Percentiles rank a stretch among this genome's conserved stretches.
Conservation (phyloP, 2,329 filamentous ascomycete genomes). For the Colletotrichum incanum region DNA sequence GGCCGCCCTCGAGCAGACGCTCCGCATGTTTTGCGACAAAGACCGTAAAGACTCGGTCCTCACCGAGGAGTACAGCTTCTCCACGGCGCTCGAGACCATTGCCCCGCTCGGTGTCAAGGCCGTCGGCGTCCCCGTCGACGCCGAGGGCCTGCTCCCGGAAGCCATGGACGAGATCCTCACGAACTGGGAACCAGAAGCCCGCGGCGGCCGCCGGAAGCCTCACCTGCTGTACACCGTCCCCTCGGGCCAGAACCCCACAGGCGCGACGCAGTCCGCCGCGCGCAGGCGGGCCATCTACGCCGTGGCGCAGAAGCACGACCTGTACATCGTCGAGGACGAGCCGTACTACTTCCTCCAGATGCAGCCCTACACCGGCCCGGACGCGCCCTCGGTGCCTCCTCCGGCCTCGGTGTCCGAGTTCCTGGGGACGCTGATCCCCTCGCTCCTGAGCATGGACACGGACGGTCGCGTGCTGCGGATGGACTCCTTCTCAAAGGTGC, state of each 20-base stretch:
- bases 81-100: slow-evolving; percentile 76
- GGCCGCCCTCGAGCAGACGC: slow-evolving; percentile 84
- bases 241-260: slow-evolving; percentile 92
- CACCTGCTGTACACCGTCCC: slow-evolving; percentile 74
- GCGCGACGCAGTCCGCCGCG: slow-evolving; percentile 81
- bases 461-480: slow-evolving; percentile 92
- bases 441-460: slow-evolving; percentile 83
- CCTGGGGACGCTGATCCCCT: slow-evolving; percentile 80
- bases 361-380: slow-evolving; percentile 77
- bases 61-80: slow-evolving; percentile 94
- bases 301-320: slow-evolving; percentile 85
- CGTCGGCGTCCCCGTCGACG: slow-evolving; percentile 68
- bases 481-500: slow-evolving; percentile 94
- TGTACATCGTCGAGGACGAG: slow-evolving; percentile 92
- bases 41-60: slow-evolving; percentile 83
- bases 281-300: slow-evolving; percentile 82
- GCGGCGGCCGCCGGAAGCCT: slow-evolving; percentile 65
- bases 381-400: slow-evolving; percentile 66
- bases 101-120: slow-evolving; percentile 67
- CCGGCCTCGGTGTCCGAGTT: slow-evolving; percentile 80
- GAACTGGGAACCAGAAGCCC: slow-evolving; percentile 63
- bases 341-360: slow-evolving; percentile 96
- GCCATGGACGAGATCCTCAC: slow-evolving; percentile 67
- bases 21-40: slow-evolving; percentile 83
- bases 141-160: slow-evolving; percentile 67